Evolutionary conservation across 2,329 filamentous ascomycete genomes (phyloP).

Genomic region (Aspergillus carbonarius): DNA sequence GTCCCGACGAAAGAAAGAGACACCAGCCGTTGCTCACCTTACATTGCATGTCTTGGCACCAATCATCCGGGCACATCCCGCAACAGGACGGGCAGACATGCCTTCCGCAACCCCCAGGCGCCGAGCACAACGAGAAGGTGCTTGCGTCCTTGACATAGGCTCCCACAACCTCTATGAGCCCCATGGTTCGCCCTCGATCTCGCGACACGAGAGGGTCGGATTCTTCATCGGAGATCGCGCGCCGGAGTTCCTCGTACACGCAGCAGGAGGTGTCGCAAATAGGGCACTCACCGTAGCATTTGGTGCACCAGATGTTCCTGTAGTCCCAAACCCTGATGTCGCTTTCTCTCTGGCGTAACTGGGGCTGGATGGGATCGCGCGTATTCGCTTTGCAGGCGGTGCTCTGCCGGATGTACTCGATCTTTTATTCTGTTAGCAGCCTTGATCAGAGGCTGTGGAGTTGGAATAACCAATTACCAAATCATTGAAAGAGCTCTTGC

Average conservation of each 20-base stretch:
- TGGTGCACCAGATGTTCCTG: constrained; percentile 34
- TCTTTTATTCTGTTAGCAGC: constrained; percentile 3
- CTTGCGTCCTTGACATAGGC: constrained; percentile 26
- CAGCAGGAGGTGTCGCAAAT: constrained; percentile 34
- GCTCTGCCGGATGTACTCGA: constrained; percentile 16
- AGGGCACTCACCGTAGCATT: constrained; percentile 28
- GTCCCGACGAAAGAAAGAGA: background rate
- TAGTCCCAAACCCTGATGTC: constrained; percentile 29
- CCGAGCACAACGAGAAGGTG: constrained; percentile 36
- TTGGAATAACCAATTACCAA: constrained; percentile 7
- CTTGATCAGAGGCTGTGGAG: background rate
- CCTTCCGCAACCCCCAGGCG: constrained; percentile 28
- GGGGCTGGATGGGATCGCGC: background rate
- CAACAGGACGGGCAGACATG: constrained; percentile 37
- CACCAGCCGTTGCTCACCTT: constrained; percentile 19
- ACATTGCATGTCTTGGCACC: constrained; percentile 37
- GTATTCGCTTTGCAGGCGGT: constrained; percentile 15
- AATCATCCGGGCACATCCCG: constrained; percentile 33
- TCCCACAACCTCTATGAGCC: constrained; percentile 25
- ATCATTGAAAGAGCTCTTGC: constrained; percentile 7
- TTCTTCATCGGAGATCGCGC: constrained; percentile 11
- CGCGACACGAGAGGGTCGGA: constrained; percentile 15
- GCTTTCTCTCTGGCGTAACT: constrained; percentile 5
- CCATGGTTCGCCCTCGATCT: constrained; percentile 17
- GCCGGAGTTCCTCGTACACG: constrained; percentile 23